Percentiles rank a stretch among this genome's conserved stretches.
Evolutionary conservation across 139 green algal genomes (phyloP).

Genomic region (Picochlorum sp.): DNA sequence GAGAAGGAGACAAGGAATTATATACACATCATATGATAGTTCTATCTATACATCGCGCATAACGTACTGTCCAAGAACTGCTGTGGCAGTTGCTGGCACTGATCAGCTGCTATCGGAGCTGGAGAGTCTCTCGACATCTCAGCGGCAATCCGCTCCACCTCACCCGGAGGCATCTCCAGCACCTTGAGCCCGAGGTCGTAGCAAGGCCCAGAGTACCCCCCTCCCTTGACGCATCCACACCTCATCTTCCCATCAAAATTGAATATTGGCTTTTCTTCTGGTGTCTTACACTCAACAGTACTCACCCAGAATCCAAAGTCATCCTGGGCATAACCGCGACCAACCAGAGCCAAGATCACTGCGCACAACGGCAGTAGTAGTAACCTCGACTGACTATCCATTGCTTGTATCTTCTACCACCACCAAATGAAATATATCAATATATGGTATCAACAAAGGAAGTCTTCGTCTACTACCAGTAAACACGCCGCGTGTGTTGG

Average conservation of each 20-base stretch:
- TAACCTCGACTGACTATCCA: too few relatives aligned
- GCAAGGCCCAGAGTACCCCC: not conserved
- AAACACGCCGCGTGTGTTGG: too few relatives aligned
- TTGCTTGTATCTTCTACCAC: too few relatives aligned
- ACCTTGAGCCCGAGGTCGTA: slow-evolving; percentile 2
- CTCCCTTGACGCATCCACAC: not conserved
- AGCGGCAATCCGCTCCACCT: not conserved
- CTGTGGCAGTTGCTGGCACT: not conserved
- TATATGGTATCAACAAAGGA: too few relatives aligned
- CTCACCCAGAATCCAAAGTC: not conserved
- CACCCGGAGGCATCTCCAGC: not conserved
- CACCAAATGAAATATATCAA: too few relatives aligned
- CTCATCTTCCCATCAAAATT: slow-evolving; percentile 3
- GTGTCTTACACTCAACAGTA: not conserved
- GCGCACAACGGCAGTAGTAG: not conserved
- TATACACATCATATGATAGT: not conserved
- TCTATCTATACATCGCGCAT: not conserved
- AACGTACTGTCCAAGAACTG: not conserved
- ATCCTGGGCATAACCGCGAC: not conserved
- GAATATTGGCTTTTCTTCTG: not conserved
- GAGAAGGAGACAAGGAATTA: not conserved
- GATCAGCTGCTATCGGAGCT: not conserved
- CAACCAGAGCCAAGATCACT: not conserved
- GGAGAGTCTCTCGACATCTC: not conserved
- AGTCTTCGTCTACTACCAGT: too few relatives aligned